A percentile compares a stretch with the other conserved stretches of the same genome.
phyloP scores from a whole-genome alignment of 2,329 filamentous ascomycete species.

The Setomelanomma holmii region DNA sequence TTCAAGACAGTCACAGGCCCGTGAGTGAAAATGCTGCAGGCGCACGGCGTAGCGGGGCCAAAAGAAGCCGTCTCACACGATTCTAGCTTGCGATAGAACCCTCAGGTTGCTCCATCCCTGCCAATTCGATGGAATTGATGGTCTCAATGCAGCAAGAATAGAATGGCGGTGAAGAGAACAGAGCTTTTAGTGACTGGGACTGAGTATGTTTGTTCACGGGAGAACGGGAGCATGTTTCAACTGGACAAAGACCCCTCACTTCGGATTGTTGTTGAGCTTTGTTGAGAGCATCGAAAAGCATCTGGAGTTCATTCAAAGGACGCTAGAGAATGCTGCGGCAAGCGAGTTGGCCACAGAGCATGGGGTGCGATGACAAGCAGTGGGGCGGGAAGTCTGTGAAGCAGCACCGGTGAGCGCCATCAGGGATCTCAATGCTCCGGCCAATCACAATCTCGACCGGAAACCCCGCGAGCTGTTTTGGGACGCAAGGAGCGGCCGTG shows the following conservation, averaged over 20 bases:
- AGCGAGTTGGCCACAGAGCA: conserved; percentile 31
- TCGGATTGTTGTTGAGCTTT: conserved; percentile 23
- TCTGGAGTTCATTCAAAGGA: conserved; percentile 29
- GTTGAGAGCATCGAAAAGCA: conserved; percentile 31
- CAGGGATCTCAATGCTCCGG: conserved; percentile 16
- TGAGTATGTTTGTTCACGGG: conserved; percentile 30
- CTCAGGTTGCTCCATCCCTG: conserved; percentile 33
- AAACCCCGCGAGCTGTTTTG: conserved; percentile 34
- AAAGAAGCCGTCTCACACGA: conserved; percentile 25
- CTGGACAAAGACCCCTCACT: conserved; percentile 32
- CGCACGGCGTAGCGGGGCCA: conserved; percentile 29
- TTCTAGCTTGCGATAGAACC: conserved; percentile 30
- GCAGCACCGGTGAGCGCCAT: conserved; percentile 36
- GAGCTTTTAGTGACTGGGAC: conserved; percentile 6
- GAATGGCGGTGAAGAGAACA: conserved; percentile 42
- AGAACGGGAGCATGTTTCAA: conserved; percentile 31
- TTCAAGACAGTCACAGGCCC: conserved; percentile 16
- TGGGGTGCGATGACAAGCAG: conserved; percentile 35
- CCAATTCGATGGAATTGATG: conserved; percentile 11
- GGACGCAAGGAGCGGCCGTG: conserved; percentile 46
- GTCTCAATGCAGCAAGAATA: conserved; percentile 30
- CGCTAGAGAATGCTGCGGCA: conserved; percentile 44
- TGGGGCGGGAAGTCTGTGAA: conserved; percentile 23
- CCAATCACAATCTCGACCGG: conserved; percentile 32
- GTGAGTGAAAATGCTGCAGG: conserved; percentile 16